Conservation (phyloP, 805 yeast genomes). For the Tetrapisispora arboricola region DNA sequence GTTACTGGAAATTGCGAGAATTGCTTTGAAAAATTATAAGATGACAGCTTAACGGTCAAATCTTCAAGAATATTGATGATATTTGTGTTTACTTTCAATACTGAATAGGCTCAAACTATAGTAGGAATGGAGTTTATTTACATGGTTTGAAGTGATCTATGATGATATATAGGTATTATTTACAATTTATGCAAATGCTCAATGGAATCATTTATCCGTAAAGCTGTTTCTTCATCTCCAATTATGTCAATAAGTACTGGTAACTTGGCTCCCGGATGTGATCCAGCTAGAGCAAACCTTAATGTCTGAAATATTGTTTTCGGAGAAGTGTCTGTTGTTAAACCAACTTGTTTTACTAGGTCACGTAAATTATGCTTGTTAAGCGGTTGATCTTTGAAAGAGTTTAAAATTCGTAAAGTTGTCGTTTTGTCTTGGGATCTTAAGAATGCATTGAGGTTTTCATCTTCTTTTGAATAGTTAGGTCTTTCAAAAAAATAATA, state of each 20-base stretch:
- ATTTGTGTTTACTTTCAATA: no score
- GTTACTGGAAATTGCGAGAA: neutral
- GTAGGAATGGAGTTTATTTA: no score
- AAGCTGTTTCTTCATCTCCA: slow-evolving; percentile 34
- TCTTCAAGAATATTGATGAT: no score
- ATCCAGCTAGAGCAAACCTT: slow-evolving; percentile 62
- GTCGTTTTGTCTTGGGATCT: slow-evolving; percentile 9
- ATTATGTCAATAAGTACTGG: slow-evolving; percentile 46
- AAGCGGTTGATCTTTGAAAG: slow-evolving; percentile 6
- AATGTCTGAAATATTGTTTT: slow-evolving; percentile 45
- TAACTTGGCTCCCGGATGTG: slow-evolving; percentile 58
- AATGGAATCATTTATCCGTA: no score
- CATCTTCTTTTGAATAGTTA: slow-evolving; percentile 6
- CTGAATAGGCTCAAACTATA: no score
- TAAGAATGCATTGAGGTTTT: slow-evolving; percentile 21
- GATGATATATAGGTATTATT: no score
- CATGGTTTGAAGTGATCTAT: neutral
- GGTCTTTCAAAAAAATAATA: slow-evolving; percentile 38
- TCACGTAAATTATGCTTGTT: slow-evolving; percentile 4
- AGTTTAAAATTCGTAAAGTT: slow-evolving; percentile 10
- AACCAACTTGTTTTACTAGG: neutral
- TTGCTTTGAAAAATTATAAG: neutral
- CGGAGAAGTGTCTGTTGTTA: slow-evolving; percentile 8
- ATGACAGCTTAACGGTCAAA: no score
- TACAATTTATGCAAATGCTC: no score